Evolutionary conservation across 192 early-diverging fungal genomes (phyloP).

Genomic region (Coemansia sp.): DNA sequence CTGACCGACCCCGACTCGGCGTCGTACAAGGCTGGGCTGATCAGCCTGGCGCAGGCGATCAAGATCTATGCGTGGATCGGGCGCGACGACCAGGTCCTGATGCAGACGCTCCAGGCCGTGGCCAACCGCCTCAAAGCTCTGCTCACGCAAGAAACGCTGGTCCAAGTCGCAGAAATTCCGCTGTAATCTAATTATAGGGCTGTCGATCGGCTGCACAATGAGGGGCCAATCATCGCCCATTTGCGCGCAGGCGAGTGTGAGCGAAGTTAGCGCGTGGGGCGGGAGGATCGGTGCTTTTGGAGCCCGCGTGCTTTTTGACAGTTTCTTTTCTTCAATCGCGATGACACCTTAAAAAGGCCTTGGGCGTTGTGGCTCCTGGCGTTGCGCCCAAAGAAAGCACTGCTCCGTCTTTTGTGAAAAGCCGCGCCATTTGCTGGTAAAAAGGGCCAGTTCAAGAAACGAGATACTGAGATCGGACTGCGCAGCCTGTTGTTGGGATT

Average conservation of each 20-base stretch:
- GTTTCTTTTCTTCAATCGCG: not conserved
- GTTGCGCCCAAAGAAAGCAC: too few species aligned
- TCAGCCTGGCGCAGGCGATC: slow-evolving; percentile 37
- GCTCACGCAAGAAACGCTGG: slow-evolving; percentile 9
- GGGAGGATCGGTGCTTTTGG: too few species aligned
- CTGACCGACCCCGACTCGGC: slow-evolving; percentile 33
- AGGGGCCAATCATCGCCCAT: not conserved
- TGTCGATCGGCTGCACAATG: not conserved
- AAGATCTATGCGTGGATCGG: slow-evolving; percentile 41
- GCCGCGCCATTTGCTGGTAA: not conserved
- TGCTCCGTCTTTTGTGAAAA: not conserved
- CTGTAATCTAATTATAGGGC: not conserved
- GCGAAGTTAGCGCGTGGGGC: not conserved
- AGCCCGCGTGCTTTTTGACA: not conserved
- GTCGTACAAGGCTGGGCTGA: slow-evolving; percentile 32
- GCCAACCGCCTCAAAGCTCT: slow-evolving; percentile 23
- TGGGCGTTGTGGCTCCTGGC: too few species aligned
- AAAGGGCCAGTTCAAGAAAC: not conserved
- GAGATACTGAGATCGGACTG: not conserved
- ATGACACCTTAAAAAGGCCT: not conserved
- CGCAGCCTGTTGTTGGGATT: slow-evolving; percentile 1
- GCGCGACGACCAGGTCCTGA: slow-evolving; percentile 24
- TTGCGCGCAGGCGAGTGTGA: not conserved
- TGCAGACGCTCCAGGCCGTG: slow-evolving; percentile 22
- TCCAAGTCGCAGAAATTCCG: not conserved